Base-by-base conservation (phyloP, 164 flowering plant species). In the Magnolia officinalis region DNA sequence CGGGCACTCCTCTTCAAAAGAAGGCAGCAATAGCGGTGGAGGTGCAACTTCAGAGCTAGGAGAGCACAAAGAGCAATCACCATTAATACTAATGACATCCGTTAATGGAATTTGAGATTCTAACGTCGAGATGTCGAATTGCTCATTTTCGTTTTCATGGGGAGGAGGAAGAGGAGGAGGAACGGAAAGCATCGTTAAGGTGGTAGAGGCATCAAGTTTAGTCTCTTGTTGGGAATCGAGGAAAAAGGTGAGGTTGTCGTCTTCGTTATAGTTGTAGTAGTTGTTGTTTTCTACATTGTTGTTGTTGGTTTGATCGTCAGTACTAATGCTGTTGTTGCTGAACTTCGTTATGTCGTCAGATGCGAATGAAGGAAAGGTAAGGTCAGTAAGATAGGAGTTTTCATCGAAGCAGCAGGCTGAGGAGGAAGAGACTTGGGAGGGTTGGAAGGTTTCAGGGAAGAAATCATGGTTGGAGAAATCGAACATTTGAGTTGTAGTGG, bases 161-260 rank as follows among this genome's bases (percentile, higher is more conserved):
- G 67, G 78, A 0, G 24, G 24, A 23, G 76, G 76, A 70, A 89
- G 86, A 1, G 82, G 78, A 0, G 84, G 72, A 72, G 87, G 84
- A 14, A 86, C 11, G 37, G 61, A 50, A 6, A 51, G 13, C 13
- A 13, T 13, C 13, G 58, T 8, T 51, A 51, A 51, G 58, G 87
- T 74, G 4, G 88, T 86, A 3, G 97, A 84, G 23, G 88, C 85
- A 74, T 90, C 91, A 49, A 85, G 89, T 9, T 92, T 90, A 2
- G 79, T 74, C 16, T 88, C 89, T 8, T 88, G 90, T 74, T 84
- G 87, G 65, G 88, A 70, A 50, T 89, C 91, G 37, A 14, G 89
- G 71, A 23, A 91, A 86, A 23, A 11, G 4, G 88, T 87, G 6
- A 94, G 84, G n/a, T 89, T 85, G 75, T 90, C 91, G 49, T 85